Percentiles rank a stretch among this genome's conserved stretches.
Conservation (phyloP, 1,284 basidiomycete species). For the Puccinia horiana region DNA sequence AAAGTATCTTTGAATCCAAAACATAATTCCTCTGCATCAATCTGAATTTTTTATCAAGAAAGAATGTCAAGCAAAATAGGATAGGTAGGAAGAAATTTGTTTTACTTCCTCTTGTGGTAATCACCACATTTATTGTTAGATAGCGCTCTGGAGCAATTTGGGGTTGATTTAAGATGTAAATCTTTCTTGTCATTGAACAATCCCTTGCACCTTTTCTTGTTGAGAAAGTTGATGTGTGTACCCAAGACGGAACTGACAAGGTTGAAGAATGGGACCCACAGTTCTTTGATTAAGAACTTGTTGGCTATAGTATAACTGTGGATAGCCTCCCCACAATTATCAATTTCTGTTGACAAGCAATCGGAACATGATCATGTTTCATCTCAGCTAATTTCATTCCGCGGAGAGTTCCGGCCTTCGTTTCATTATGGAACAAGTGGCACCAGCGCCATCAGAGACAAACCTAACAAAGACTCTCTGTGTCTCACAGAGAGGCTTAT, state of each 20-base stretch:
- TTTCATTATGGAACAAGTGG: too few relatives aligned
- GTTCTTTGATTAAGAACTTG: conserved; percentile 24
- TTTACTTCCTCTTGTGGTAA: background rate
- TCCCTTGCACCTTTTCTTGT: conserved; percentile 21
- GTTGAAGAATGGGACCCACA: conserved; percentile 33
- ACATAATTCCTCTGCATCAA: too few relatives aligned
- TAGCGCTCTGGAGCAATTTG: background rate
- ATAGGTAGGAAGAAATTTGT: too few relatives aligned
- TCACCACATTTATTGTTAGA: background rate
- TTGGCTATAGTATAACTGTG: conserved; percentile 26
- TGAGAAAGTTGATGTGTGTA: conserved; percentile 26
- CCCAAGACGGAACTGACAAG: conserved; percentile 27
- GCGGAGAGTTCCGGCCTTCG: too few relatives aligned
- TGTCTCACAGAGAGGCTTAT: too few relatives aligned
- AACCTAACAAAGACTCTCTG: too few relatives aligned
- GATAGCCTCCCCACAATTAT: conserved; percentile 28
- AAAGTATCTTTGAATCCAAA: too few relatives aligned
- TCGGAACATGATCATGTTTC: background rate
- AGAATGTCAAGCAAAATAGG: too few relatives aligned
- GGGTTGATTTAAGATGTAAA: background rate
- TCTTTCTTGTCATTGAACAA: background rate
- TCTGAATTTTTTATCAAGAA: too few relatives aligned
- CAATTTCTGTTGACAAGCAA: background rate
- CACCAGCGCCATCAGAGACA: too few relatives aligned
- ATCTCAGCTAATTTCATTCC: too few relatives aligned